Percentiles rank a stretch among this genome's conserved stretches.
phyloP scores from a whole-genome alignment of 1,284 basidiomycete genomes.

The Austroboletus niveus region DNA sequence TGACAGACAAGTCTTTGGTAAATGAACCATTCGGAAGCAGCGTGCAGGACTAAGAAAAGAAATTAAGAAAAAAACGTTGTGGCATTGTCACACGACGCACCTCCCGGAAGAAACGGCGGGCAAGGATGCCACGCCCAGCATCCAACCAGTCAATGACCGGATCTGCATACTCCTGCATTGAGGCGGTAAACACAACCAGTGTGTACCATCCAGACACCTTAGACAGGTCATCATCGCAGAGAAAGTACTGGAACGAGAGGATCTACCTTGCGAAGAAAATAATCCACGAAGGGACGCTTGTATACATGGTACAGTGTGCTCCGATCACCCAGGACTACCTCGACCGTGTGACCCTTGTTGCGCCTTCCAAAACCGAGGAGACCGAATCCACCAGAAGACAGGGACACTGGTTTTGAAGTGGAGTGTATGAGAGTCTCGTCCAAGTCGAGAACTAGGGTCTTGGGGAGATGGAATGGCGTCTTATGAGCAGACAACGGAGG shows the following conservation, averaged over 20 bases:
- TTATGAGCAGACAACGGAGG: slow-evolving; percentile 51
- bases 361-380: slow-evolving; percentile 63
- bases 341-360: slow-evolving; percentile 86
- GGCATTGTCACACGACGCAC: slow-evolving; percentile 43
- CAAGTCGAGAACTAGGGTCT: slow-evolving; percentile 93
- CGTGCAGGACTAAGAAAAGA: slow-evolving; percentile 72
- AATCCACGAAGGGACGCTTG: slow-evolving; percentile 96
- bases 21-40: slow-evolving; percentile 91
- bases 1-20: slow-evolving; percentile 87
- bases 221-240: slow-evolving; percentile 8
- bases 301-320: slow-evolving; percentile 97
- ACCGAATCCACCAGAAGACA: slow-evolving; percentile 49
- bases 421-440: slow-evolving; percentile 99
- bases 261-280: slow-evolving; percentile 86
- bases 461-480: slow-evolving; percentile 76
- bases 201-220: slow-evolving; percentile 99
- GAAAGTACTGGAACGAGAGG: background rate
- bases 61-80: background rate
- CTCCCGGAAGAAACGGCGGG: slow-evolving; percentile 88
- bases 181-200: slow-evolving; percentile 97
- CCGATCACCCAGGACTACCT: slow-evolving; percentile 87
- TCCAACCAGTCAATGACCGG: slow-evolving; percentile 99
- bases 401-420: slow-evolving; percentile 75
- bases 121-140: slow-evolving; percentile 88
- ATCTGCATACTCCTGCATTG: slow-evolving; percentile 99